A percentile compares a stretch with the other conserved stretches of the same genome.
phyloP scores from a whole-genome alignment of 306 rosid species.

The Malus sylvestris region DNA sequence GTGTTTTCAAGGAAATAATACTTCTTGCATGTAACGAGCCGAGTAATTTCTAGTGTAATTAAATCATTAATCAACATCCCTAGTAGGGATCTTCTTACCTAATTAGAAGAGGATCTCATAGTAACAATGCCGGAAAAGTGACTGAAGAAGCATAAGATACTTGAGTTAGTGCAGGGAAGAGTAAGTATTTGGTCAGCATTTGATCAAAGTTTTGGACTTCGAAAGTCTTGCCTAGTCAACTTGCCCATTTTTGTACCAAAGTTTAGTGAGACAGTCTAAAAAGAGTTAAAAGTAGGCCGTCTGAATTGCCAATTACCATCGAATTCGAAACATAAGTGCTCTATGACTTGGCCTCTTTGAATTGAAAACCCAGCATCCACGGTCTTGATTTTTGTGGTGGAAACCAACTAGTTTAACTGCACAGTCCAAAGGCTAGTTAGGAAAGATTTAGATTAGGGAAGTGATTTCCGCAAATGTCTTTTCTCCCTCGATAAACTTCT shows the following conservation, averaged over 20 bases:
- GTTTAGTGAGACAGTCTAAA: neutral
- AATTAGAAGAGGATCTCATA: slow-evolving; percentile 12
- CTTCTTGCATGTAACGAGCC: too few relatives aligned
- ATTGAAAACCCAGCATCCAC: slow-evolving; percentile 5
- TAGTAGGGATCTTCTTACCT: slow-evolving; percentile 18
- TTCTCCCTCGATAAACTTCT: neutral
- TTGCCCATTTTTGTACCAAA: slow-evolving; percentile 8
- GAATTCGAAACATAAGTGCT: neutral
- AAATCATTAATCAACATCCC: slow-evolving; percentile 16
- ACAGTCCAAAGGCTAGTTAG: neutral
- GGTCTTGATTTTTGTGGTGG: neutral
- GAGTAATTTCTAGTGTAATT: neutral
- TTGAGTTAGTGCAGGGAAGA: slow-evolving; percentile 24
- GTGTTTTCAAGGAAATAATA: too few relatives aligned
- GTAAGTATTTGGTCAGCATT: slow-evolving; percentile 27
- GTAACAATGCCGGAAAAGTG: neutral
- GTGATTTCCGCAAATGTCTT: neutral
- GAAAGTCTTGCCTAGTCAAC: slow-evolving; percentile 25
- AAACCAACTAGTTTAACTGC: neutral
- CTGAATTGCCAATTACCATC: neutral
- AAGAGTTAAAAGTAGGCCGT: neutral
- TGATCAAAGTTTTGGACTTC: slow-evolving; percentile 1
- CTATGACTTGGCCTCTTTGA: slow-evolving; percentile 13
- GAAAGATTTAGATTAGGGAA: neutral
- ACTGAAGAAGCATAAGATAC: slow-evolving; percentile 22